Evolutionary conservation across 2,329 filamentous ascomycete genomes (phyloP).

Genomic region (Volutella citrinella): DNA sequence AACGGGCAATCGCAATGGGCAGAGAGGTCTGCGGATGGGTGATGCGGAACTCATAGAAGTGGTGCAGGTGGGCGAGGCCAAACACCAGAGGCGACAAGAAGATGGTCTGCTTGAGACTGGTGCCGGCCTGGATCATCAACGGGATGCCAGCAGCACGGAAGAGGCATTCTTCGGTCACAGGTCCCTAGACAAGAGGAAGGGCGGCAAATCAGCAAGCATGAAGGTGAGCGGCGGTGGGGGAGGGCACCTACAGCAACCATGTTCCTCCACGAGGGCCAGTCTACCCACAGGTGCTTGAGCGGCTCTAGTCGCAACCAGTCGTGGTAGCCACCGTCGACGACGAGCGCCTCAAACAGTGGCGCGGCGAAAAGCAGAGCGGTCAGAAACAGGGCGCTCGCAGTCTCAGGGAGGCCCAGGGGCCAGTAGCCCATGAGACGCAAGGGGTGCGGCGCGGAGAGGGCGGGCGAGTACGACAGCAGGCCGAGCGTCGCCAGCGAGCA

Average conservation of each 20-base stretch:
- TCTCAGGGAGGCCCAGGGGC: conserved; percentile 67
- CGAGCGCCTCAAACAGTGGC: conserved; percentile 74
- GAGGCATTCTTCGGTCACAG: conserved; percentile 87
- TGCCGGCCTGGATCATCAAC: conserved; percentile 70
- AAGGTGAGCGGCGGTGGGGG: conserved; percentile 18
- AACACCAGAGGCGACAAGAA: conserved; percentile 87
- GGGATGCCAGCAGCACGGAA: conserved; percentile 87
- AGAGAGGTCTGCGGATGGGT: conserved; percentile 70
- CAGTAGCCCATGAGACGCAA: conserved; percentile 76
- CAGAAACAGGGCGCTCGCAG: conserved; percentile 62
- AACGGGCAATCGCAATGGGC: conserved; percentile 62
- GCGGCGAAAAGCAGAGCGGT: conserved; percentile 79
- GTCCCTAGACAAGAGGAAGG: conserved; percentile 53
- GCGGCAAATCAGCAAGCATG: conserved; percentile 6
- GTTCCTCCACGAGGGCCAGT: conserved; percentile 85
- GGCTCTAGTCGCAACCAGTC: conserved; percentile 57
- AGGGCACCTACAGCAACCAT: conserved; percentile 68
- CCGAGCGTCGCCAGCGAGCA: conserved; percentile 64
- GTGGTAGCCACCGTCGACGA: conserved; percentile 70
- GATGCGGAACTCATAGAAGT: conserved; percentile 91
- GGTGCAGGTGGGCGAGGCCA: conserved; percentile 88
- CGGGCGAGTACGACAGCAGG: conserved; percentile 55
- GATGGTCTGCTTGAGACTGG: conserved; percentile 58
- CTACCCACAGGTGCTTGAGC: conserved; percentile 58
- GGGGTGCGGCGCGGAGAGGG: conserved; percentile 44